Evolutionary conservation across 2,329 filamentous ascomycete species (phyloP), one percentile per base, ranked within the genome.

Genomic region (Aspergillus fructus): DNA sequence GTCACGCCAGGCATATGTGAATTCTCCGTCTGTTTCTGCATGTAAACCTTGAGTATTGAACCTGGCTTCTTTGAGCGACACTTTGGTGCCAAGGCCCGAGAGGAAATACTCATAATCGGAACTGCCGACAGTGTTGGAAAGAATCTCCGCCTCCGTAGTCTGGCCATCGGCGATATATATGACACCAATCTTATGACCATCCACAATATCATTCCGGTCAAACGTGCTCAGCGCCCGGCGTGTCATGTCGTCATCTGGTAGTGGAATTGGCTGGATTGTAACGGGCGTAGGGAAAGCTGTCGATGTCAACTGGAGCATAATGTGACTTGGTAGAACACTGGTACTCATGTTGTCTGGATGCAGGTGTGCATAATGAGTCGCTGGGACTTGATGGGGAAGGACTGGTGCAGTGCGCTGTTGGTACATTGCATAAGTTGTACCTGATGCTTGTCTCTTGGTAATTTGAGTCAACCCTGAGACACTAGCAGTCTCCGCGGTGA

Each of bases 41-140:
- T 97, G 93, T 24, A 99, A 79, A 3, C 94, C 94, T 68, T 97
- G 93, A 0, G 93, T 92, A 68, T 99, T 97, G 78, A 96, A 96
- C 21, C 85, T 89, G 9, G 92, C 90, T 21, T 87, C 90, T 66
- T 92, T 88, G 27, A 99, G 81, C 55, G 85, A 87, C 4, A 92
- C 91, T 55, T 96, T 80, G 4, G 89, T 91, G 17, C 94, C 94
- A 15, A 99, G 81, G 3, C 88, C 87, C 58, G 88, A 86, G 23
- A 99, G 78, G 66, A 99, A 96, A 43, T 90, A 85, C 9, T 91
- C 87, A 68, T 97, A 99, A 68, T 96, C 93, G 45, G 86, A 85
- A 62, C 91, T 96, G 24, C 94, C 94, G 30, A 86, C 87, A 4
- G 90, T 86, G 64, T 99, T 99, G 66, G 89, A 84, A 27, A 99